Conservation (phyloP, 192 early-diverging fungal species). For the Backusella mclennaniae region DNA sequence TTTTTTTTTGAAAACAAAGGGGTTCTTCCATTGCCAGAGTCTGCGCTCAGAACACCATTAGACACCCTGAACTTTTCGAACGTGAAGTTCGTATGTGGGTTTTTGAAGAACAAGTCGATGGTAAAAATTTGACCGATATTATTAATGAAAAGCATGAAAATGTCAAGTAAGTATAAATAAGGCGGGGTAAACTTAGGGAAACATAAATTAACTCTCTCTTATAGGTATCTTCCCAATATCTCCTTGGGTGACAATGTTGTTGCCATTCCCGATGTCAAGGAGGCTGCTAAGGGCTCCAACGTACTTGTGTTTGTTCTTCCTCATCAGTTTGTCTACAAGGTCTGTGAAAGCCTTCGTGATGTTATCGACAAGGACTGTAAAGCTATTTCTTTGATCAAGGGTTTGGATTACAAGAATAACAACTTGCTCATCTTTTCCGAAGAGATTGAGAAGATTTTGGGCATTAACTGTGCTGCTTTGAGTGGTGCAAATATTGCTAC, state of each 20-base stretch:
- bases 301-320: slow-evolving; percentile 92
- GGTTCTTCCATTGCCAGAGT: slow-evolving; percentile 91
- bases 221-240: slow-evolving; percentile 78
- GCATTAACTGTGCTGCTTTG: slow-evolving; percentile 33
- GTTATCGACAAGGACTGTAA: slow-evolving; percentile 62
- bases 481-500: slow-evolving; percentile 70
- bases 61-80: slow-evolving; percentile 65
- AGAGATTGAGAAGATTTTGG: slow-evolving; percentile 21
- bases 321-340: slow-evolving; percentile 83
- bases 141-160: slow-evolving; percentile 95
- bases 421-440: slow-evolving; percentile 10
- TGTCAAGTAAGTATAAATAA: slow-evolving; percentile 51
- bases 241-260: slow-evolving; percentile 79
- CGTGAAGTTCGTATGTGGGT: slow-evolving; percentile 91
- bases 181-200: background rate
- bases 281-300: slow-evolving; percentile 76
- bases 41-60: slow-evolving; percentile 73
- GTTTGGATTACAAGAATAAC: slow-evolving; percentile 13
- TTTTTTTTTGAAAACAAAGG: slow-evolving; percentile 44
- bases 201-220: background rate
- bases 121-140: slow-evolving; percentile 82
- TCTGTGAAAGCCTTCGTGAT: slow-evolving; percentile 75
- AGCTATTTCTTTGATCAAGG: slow-evolving; percentile 91
- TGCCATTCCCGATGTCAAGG: slow-evolving; percentile 76
- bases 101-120: slow-evolving; percentile 84